Evolutionary conservation across 2,329 filamentous ascomycete genomes (phyloP).

Genomic region (Aspergillus sp.): DNA sequence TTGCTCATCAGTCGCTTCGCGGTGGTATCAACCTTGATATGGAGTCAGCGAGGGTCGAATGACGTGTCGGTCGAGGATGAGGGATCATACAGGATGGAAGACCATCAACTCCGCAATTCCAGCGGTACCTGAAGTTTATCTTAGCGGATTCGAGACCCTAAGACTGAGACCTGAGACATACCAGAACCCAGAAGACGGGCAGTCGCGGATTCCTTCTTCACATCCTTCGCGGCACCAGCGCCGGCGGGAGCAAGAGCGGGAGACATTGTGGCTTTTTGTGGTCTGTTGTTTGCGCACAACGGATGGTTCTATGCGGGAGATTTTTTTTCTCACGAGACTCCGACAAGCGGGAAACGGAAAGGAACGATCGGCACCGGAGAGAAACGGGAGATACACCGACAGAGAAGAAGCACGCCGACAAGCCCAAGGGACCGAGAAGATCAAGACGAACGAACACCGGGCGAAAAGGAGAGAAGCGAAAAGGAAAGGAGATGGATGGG

Average conservation of each 20-base stretch:
- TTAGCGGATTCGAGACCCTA: slow-evolving; percentile 9
- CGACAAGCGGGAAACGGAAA: neutral
- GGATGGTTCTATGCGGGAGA: slow-evolving; percentile 5
- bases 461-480: neutral
- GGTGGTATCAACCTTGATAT: slow-evolving; percentile 82
- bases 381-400: slow-evolving; percentile 3
- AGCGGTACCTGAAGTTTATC: slow-evolving; percentile 65
- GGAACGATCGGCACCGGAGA: slow-evolving; percentile 1
- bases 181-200: slow-evolving; percentile 90
- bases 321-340: slow-evolving; percentile 8
- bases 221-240: slow-evolving; percentile 52
- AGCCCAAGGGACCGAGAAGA: neutral
- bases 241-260: slow-evolving; percentile 43
- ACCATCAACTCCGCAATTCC: slow-evolving; percentile 90
- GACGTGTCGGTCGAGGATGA: neutral
- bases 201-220: slow-evolving; percentile 82
- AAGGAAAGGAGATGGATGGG: neutral
- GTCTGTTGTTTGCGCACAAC: slow-evolving; percentile 3
- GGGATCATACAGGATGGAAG: slow-evolving; percentile 74
- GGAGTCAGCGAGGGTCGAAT: slow-evolving; percentile 19
- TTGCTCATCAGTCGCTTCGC: slow-evolving; percentile 99
- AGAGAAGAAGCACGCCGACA: neutral
- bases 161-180: slow-evolving; percentile 40
- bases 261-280: slow-evolving; percentile 49
- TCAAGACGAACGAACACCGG: neutral